These are phyloP conservation scores for Lizonia empirigonia DNA, from an alignment of 2,329 filamentous ascomycete species.

Conservation along the genomic window DNA sequence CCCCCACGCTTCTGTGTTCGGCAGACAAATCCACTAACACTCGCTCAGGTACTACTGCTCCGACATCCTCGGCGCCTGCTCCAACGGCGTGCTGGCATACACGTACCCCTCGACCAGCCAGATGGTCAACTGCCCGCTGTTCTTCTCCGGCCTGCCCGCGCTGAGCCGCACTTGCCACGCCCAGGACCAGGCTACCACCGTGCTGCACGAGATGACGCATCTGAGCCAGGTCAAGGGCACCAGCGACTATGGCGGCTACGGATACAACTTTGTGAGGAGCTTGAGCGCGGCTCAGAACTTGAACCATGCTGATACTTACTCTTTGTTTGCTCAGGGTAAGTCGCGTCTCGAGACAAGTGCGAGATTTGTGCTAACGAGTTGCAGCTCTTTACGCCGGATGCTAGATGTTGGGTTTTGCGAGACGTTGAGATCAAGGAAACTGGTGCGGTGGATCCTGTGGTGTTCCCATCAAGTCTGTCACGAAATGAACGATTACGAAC, in stretches of 20 bases:
- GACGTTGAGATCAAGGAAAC: background rate
- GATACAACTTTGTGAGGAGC: slow-evolving; percentile 56
- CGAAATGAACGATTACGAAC: background rate
- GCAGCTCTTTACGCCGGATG: slow-evolving; percentile 9
- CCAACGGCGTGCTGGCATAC: slow-evolving; percentile 61
- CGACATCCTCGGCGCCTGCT: slow-evolving; percentile 60
- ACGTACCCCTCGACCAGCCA: slow-evolving; percentile 58
- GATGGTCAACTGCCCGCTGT: slow-evolving; percentile 65
- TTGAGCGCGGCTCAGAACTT: slow-evolving; percentile 59
- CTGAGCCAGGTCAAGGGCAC: slow-evolving; percentile 62
- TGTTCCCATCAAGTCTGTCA: too few relatives aligned
- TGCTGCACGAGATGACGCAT: slow-evolving; percentile 69
- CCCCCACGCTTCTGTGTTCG: background rate
- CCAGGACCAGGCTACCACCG: slow-evolving; percentile 67
- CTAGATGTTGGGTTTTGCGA: background rate
- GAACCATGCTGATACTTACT: slow-evolving; percentile 67
- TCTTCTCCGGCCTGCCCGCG: slow-evolving; percentile 59
- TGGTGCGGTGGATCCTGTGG: background rate
- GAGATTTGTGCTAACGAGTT: background rate
- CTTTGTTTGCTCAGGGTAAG: slow-evolving; percentile 34
- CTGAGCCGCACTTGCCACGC: slow-evolving; percentile 60
- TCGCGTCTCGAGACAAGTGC: background rate
- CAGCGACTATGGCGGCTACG: slow-evolving; percentile 60
- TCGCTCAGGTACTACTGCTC: slow-evolving; percentile 59
- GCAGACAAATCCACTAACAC: background rate